phyloP scores from a whole-genome alignment of 805 yeast species.

The Cyberlindnera bimundalis region DNA sequence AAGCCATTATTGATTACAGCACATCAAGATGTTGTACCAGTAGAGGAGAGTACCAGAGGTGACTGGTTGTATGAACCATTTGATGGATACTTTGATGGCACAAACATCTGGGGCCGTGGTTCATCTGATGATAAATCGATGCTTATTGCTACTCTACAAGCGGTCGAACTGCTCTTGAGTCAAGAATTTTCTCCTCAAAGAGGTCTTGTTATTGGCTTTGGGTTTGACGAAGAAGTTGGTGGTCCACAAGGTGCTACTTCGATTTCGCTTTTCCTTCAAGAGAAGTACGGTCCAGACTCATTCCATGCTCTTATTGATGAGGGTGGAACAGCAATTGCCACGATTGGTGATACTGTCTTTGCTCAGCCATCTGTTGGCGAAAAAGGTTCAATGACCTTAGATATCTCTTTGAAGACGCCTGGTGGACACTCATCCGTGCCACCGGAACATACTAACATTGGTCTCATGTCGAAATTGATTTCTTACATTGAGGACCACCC shows the following conservation, averaged over 20 bases:
- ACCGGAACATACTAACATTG: slow-evolving; percentile 72
- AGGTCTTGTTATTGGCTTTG: slow-evolving; percentile 59
- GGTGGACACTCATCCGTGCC: slow-evolving; percentile 78
- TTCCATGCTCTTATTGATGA: slow-evolving; percentile 65
- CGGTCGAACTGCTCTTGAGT: slow-evolving; percentile 48
- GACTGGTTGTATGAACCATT: slow-evolving; percentile 70
- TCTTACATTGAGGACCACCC: slow-evolving; percentile 51
- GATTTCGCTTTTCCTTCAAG: slow-evolving; percentile 41
- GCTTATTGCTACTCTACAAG: slow-evolving; percentile 58
- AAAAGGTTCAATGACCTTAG: slow-evolving; percentile 55
- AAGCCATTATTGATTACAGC: slow-evolving; percentile 71
- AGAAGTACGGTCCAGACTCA: slow-evolving; percentile 55
- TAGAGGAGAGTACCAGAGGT: slow-evolving; percentile 49
- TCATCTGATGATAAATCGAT: slow-evolving; percentile 69
- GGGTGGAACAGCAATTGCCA: slow-evolving; percentile 44
- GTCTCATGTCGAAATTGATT: slow-evolving; percentile 57
- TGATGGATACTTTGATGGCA: slow-evolving; percentile 60
- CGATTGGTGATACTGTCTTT: slow-evolving; percentile 35
- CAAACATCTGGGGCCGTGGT: slow-evolving; percentile 70
- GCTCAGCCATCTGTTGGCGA: slow-evolving; percentile 60
- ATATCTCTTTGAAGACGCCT: slow-evolving; percentile 49
- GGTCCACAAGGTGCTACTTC: slow-evolving; percentile 58
- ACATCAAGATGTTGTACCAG: slow-evolving; percentile 81
- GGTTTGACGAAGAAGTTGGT: slow-evolving; percentile 72
- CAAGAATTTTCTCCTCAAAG: slow-evolving; percentile 51